Percentiles rank a stretch among this genome's conserved stretches.
phyloP scores from a whole-genome alignment of 352 stramenopile species.

The Phytophthora megakarya region DNA sequence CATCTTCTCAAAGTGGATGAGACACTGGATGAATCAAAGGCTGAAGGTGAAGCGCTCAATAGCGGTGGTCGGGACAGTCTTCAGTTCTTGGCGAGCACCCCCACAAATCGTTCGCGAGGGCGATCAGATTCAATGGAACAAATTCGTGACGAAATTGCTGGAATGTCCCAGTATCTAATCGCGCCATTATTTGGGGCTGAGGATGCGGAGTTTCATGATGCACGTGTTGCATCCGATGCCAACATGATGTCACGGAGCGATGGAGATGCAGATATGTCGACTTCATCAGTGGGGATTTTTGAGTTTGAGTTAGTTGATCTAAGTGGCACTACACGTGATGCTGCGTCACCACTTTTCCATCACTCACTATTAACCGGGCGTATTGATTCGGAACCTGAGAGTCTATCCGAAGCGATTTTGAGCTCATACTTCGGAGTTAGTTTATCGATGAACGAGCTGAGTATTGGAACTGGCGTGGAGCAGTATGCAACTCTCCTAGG shows the following conservation, averaged over 20 bases:
- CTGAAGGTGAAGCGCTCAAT: slow-evolving; percentile 54
- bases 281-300: slow-evolving; percentile 66
- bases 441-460: slow-evolving; percentile 81
- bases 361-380: slow-evolving; percentile 77
- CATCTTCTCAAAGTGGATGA: slow-evolving; percentile 79
- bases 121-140: slow-evolving; percentile 53
- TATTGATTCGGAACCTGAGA: slow-evolving; percentile 79
- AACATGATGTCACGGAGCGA: slow-evolving; percentile 24
- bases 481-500: slow-evolving; percentile 78
- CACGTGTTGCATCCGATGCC: slow-evolving; percentile 47
- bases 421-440: slow-evolving; percentile 74
- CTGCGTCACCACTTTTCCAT: slow-evolving; percentile 69
- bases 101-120: slow-evolving; percentile 33
- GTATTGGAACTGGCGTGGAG: slow-evolving; percentile 55
- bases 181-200: slow-evolving; percentile 79
- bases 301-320: slow-evolving; percentile 88
- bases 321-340: slow-evolving; percentile 66
- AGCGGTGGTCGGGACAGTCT: slow-evolving; percentile 60
- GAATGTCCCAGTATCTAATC: slow-evolving; percentile 82
- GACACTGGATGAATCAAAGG: slow-evolving; percentile 68
- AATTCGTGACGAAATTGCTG: slow-evolving; percentile 63
- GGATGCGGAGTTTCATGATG: slow-evolving; percentile 86
- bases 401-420: slow-evolving; percentile 54
- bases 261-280: slow-evolving; percentile 60
- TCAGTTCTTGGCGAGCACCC: slow-evolving; percentile 48